phyloP scores from a whole-genome alignment of 208 protist species.

The Acanthamoeba triangularis region DNA sequence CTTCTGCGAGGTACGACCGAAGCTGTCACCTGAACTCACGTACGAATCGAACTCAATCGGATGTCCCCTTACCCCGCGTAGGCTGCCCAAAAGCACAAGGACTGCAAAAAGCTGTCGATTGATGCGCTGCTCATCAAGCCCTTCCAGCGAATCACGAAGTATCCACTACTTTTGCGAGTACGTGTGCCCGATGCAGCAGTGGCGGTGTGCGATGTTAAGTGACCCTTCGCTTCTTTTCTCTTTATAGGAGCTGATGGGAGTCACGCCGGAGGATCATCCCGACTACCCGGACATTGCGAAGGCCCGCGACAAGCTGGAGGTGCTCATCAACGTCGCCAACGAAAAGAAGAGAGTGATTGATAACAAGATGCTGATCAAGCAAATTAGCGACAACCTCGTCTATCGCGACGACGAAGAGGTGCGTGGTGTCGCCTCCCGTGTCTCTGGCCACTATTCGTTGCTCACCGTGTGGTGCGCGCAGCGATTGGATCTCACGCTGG shows the following conservation, averaged over 20 bases:
- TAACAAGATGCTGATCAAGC: background rate
- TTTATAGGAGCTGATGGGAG: background rate
- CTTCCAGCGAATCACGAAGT: conserved; percentile 75
- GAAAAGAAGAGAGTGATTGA: conserved; percentile 45
- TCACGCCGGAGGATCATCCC: background rate
- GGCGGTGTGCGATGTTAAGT: background rate
- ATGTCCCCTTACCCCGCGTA: background rate
- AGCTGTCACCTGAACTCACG: no score
- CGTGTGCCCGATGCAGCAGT: background rate
- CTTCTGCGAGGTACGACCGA: conserved; percentile 43
- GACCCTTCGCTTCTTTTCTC: background rate
- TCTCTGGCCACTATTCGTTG: background rate
- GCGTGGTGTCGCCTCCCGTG: background rate
- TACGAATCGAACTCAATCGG: no score
- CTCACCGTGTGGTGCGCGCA: background rate
- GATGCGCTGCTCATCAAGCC: conserved; percentile 54
- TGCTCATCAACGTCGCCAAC: conserved; percentile 48
- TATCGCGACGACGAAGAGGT: conserved; percentile 29
- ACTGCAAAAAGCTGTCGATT: conserved; percentile 3
- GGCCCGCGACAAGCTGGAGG: background rate
- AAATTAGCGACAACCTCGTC: conserved; percentile 15
- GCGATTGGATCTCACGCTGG: conserved; percentile 6
- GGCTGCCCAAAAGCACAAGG: conserved; percentile 19
- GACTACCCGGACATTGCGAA: conserved; percentile 4
- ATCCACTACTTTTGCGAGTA: conserved; percentile 66